Evolutionary conservation across 352 stramenopile species (phyloP), one percentile per base, ranked within the genome.

Genomic region (Phytopythium aichiense): DNA sequence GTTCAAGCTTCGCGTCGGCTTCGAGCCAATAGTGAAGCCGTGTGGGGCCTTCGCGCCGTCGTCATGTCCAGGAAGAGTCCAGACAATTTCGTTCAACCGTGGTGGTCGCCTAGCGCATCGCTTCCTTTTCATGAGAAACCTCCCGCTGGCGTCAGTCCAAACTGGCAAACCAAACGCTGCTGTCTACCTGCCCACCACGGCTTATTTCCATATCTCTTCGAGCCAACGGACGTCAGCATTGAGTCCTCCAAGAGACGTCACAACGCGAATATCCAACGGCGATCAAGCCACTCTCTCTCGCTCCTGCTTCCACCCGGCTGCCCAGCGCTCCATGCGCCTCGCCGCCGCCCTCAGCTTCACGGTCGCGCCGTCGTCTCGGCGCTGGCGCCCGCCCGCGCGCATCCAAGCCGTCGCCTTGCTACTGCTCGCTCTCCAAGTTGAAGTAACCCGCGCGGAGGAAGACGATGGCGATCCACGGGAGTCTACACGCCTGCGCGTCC

Each of bases 361-460:
- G 6, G 2, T 7, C 28, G 48, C 15, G 48, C 28, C 48, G 6
- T 25, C 28, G 23, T 37, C 25, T 35, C 48, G 16, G 16, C 48
- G 22, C 20, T 38, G 25, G 15, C 48, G 48, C 4, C 46, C 46
- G 25, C 25, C 23, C 13, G 46, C 13, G 3, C 46, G 46, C 46
- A 23, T 35, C 4, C 23, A n/a, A 5, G 6, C 1, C 20, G 6
- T 6, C 42, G 5, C 18, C 15, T 23, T 31, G 16, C 25, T 25
- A 16, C 48, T 54, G 48, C 25, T 54, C 12, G 23, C 28, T n/a
- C 20, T 49, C 48, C 48, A 54, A 37, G 48, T 54, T 54, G 48
- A 54, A 37, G 48, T 30, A 2, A 9, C 48, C 4, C 25, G 28
- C 15, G 48, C 22, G 13, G 22, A 54, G 6, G 6, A 35, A 11